Evolutionary conservation across 139 green algal species (phyloP).

Genomic region (Chlamydomonas sphaeroides): DNA sequence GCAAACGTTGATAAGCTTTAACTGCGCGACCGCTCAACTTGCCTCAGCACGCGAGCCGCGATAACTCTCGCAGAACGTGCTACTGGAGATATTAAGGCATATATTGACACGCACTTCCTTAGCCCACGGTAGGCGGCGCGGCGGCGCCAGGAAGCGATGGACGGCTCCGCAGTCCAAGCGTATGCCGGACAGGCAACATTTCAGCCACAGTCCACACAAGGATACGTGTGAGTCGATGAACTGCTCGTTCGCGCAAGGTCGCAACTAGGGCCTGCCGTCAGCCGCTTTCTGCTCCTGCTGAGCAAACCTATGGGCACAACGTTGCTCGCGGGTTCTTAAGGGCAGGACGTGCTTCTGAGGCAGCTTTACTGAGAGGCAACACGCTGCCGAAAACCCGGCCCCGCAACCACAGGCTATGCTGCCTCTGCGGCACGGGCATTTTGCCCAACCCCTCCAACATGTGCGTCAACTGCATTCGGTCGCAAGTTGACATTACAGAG

Average conservation of each 20-base stretch:
- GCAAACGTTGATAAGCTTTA: too few species aligned
- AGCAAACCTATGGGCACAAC: not conserved
- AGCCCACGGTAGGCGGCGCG: too few species aligned
- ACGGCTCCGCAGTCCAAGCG: too few species aligned
- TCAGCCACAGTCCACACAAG: slow-evolving; percentile 67
- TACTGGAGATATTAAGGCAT: too few species aligned
- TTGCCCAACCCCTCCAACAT: slow-evolving; percentile 96
- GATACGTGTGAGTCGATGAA: slow-evolving; percentile 76
- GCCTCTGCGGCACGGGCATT: slow-evolving; percentile 93
- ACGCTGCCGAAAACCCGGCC: not conserved
- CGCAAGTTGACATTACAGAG: slow-evolving; percentile 98
- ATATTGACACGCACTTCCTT: too few species aligned
- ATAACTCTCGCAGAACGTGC: too few species aligned
- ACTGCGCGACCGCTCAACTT: too few species aligned
- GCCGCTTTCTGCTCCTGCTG: not conserved
- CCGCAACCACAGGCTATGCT: slow-evolving; percentile 76
- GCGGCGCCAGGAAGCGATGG: too few species aligned
- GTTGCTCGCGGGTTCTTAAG: not conserved
- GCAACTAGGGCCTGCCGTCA: not conserved
- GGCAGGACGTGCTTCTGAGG: not conserved
- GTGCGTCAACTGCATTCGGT: slow-evolving; percentile 97
- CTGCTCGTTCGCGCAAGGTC: not conserved
- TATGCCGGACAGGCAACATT: slow-evolving; percentile 52
- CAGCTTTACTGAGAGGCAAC: not conserved
- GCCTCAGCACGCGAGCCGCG: too few species aligned